phyloP scores from a whole-genome alignment of 805 yeast species.

The Jamesozyma piceae region DNA sequence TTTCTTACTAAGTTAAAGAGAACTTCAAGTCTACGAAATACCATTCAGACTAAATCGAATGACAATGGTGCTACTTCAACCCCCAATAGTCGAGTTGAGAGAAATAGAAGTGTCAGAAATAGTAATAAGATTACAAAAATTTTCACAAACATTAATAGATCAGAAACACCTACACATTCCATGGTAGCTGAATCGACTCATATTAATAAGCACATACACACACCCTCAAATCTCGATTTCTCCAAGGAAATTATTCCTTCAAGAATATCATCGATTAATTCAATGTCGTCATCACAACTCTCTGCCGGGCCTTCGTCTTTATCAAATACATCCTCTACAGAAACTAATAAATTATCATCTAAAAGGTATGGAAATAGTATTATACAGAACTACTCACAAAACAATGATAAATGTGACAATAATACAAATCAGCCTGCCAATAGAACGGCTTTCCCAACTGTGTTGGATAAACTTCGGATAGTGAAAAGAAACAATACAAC shows the following conservation, averaged over 20 bases:
- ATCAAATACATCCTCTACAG: neutral
- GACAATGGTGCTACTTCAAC: neutral
- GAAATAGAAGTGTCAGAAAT: neutral
- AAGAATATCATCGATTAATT: neutral
- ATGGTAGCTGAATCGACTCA: constrained; percentile 5
- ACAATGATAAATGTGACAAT: constrained; percentile 4
- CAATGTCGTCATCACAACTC: neutral
- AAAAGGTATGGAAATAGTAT: neutral
- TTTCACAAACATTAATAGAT: neutral
- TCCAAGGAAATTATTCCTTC: neutral
- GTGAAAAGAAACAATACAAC: constrained; percentile 19
- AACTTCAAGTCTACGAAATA: constrained; percentile 5
- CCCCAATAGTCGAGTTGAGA: neutral
- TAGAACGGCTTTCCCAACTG: constrained; percentile 14
- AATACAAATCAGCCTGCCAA: neutral
- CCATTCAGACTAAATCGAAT: neutral
- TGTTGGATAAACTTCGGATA: constrained; percentile 19
- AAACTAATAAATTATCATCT: neutral
- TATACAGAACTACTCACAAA: neutral
- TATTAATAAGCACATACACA: constrained; percentile 1
- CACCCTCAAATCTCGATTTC: constrained; percentile 2
- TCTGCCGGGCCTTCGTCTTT: neutral
- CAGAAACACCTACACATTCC: neutral
- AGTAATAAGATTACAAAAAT: neutral
- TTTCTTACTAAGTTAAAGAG: constrained; percentile 19